Conservation (phyloP, 2,329 filamentous ascomycete genomes). For the Emericellopsis atlantica region DNA sequence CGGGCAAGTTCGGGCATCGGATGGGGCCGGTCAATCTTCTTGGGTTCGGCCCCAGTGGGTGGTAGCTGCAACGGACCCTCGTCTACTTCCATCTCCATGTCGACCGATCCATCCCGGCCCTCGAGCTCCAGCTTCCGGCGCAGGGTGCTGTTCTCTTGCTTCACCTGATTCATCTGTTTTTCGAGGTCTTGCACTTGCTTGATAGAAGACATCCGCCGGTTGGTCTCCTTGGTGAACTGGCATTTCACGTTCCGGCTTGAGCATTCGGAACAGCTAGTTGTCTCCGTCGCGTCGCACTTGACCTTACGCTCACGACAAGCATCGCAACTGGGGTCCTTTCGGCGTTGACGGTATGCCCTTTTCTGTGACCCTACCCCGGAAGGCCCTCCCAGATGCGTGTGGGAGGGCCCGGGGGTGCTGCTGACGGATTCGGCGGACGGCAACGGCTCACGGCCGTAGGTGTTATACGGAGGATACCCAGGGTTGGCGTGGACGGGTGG, state of each 20-base stretch:
- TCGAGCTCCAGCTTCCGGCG: constrained; percentile 50
- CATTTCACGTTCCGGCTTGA: constrained; percentile 94
- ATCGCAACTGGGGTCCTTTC: constrained; percentile 96
- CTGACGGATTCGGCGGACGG: constrained; percentile 44
- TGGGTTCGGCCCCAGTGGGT: constrained; percentile 52
- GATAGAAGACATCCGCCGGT: constrained; percentile 96
- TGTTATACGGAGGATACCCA: constrained; percentile 39
- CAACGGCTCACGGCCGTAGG: constrained; percentile 45
- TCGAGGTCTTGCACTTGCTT: constrained; percentile 98
- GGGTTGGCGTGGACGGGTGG: constrained; percentile 31
- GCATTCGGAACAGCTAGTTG: constrained; percentile 91
- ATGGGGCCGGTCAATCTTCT: constrained; percentile 47
- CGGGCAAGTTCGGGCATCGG: constrained; percentile 56
- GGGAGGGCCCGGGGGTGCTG: constrained; percentile 34
- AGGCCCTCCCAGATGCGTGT: constrained; percentile 24
- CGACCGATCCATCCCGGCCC: constrained; percentile 35
- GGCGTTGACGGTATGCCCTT: constrained; percentile 82
- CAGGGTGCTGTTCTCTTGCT: constrained; percentile 66
- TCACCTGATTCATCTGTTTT: constrained; percentile 72
- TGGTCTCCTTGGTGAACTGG: constrained; percentile 98
- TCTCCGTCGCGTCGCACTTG: constrained; percentile 94
- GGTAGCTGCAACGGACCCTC: constrained; percentile 46
- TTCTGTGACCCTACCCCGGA: constrained; percentile 54
- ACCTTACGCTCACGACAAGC: constrained; percentile 81
- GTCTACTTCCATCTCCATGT: constrained; percentile 33